Evolutionary conservation across 805 yeast species (phyloP).

Genomic region (Yarrowia sp.): DNA sequence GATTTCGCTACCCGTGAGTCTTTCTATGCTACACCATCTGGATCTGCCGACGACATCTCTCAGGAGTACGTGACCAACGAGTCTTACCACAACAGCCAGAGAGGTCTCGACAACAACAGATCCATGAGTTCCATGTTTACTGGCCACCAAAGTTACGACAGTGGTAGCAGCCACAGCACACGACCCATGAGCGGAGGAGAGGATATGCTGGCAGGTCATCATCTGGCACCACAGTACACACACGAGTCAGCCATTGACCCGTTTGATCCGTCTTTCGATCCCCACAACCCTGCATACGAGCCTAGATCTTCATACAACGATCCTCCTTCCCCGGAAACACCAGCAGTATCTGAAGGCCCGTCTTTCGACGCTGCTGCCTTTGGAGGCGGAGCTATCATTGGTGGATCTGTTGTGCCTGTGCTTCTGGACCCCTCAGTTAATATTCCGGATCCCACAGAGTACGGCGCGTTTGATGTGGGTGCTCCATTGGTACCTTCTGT

Average conservation of each 20-base stretch:
- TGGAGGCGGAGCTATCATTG: background rate
- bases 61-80: conserved; percentile 19
- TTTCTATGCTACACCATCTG: conserved; percentile 14
- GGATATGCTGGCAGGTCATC: background rate
- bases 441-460: conserved; percentile 12
- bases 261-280: conserved; percentile 5
- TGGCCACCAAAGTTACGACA: background rate
- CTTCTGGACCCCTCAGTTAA: conserved; percentile 10
- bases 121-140: background rate
- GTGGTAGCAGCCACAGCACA: background rate
- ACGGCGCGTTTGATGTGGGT: conserved; percentile 23
- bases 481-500: conserved; percentile 21
- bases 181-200: conserved; percentile 13
- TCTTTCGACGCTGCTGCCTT: background rate
- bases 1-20: conserved; percentile 9
- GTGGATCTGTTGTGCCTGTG: background rate
- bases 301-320: background rate
- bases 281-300: conserved; percentile 14
- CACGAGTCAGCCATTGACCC: conserved; percentile 12
- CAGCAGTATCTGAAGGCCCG: background rate
- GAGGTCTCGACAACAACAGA: background rate
- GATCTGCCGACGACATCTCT: conserved; percentile 6
- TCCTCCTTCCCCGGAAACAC: background rate
- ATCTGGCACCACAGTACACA: conserved; percentile 4
- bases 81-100: background rate